A percentile compares a stretch with the other conserved stretches of the same genome.
Conservation (phyloP, 768 basidiomycete genomes). For the Termitomyces eurrhizus region DNA sequence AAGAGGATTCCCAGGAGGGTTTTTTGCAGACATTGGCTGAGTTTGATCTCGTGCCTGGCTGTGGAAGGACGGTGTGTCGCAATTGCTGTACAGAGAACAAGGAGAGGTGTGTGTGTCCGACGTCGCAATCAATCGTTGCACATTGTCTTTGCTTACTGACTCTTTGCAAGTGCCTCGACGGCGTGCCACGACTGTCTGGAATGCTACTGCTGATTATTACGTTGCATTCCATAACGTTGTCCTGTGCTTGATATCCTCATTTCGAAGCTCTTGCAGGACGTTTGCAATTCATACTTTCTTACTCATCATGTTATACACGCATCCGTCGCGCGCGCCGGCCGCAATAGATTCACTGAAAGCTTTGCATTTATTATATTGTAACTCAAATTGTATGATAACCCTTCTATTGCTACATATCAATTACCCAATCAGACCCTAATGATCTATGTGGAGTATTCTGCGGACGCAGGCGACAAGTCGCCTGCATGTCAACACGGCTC, state of each 20-base stretch:
- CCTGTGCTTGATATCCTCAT: background rate
- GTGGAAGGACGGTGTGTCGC: slow-evolving; percentile 39
- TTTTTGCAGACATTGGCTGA: slow-evolving; percentile 6
- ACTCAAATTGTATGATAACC: background rate
- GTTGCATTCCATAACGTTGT: too few species aligned
- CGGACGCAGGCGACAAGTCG: too few species aligned
- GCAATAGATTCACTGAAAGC: too few species aligned
- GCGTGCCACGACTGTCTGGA: slow-evolving; percentile 35
- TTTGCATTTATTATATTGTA: background rate
- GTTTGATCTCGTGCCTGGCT: slow-evolving; percentile 28
- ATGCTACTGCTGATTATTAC: slow-evolving; percentile 6
- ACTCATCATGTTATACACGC: background rate
- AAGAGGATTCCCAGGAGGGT: slow-evolving; percentile 7
- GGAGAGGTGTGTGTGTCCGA: slow-evolving; percentile 27
- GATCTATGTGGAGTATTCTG: background rate
- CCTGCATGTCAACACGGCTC: too few species aligned
- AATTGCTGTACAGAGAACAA: slow-evolving; percentile 41
- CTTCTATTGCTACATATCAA: background rate
- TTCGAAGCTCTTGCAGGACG: background rate
- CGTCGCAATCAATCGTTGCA: slow-evolving; percentile 9
- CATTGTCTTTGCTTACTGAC: background rate
- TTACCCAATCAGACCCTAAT: background rate
- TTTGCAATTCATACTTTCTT: background rate
- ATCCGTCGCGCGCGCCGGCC: too few species aligned
- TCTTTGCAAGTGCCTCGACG: slow-evolving; percentile 27